Base-by-base conservation (phyloP, 1,139 yeast genomes). In the Diutina mesorugosa region DNA sequence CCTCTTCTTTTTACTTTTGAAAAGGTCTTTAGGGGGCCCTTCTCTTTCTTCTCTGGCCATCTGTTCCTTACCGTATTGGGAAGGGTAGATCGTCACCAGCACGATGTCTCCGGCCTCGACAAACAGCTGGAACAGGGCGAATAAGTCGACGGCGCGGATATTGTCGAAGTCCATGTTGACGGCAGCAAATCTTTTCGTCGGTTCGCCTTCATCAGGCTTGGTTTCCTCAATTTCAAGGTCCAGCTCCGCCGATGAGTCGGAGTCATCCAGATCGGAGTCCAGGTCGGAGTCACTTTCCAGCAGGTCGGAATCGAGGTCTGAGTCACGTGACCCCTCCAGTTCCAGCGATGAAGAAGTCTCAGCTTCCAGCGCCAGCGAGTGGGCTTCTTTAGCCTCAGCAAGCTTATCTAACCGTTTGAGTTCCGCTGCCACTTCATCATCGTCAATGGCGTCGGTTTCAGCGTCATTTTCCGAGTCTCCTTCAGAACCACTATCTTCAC, bases 121-220 rank as follows among this genome's bases (percentile, higher is more conserved):
- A 72, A 95, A 95, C 56, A 97, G 85, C 6, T 84, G 74, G 64
- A 95, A 90, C 0, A 98, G 87, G 6, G 96, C 96, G 88, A 89
- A 83, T 61, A 95, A 70, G 68, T 93, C 99, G 12, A 82, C 83
- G 0, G 98, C 88, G 56, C 83, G 79, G 26, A 95, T 77, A 66
- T 93, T 88, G 64, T 95, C 99, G 99, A 99, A 95, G 67, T 95
- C 99, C 80, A 95, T 77, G 65, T 95, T 95, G 41, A 95, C 99
- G 1, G 86, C 96, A 0, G 99, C 99, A 66, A 95, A 77, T 6
- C 88, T 74, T 46, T 74, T 72, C 0, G 96, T 78, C 35, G 96
- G 96, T 1, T 91, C 97, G 51, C 97, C 95, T 59, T 83, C 85
- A 56, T 88, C 93, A 12, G 95, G 87, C 58, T 81, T 78, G 45